phyloP scores from a whole-genome alignment of 2,329 filamentous ascomycete species.

The Fusarium musae region DNA sequence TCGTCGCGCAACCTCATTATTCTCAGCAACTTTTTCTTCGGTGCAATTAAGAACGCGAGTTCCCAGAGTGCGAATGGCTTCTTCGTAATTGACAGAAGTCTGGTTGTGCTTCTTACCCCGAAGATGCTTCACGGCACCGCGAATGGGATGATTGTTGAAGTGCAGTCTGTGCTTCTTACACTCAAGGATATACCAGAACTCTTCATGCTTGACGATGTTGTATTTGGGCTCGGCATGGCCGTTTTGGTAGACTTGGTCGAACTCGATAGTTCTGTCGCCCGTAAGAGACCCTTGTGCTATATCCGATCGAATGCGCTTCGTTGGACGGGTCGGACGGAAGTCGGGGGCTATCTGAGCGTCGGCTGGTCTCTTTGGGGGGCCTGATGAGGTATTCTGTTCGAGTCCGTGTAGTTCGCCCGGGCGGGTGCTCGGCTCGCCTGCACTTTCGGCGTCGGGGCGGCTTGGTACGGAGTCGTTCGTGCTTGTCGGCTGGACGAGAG shows the following conservation, averaged over 20 bases:
- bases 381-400: neutral
- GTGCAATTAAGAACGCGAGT: slow-evolving; percentile 7
- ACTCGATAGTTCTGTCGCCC: neutral
- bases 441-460: neutral
- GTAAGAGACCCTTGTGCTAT: rapidly evolving
- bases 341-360: neutral
- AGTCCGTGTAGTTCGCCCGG: neutral
- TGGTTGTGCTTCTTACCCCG: neutral
- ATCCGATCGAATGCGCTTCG: neutral
- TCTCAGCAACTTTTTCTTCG: rapidly evolving
- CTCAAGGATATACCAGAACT: slow-evolving; percentile 17
- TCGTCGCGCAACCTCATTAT: neutral
- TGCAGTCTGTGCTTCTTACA: neutral
- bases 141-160: neutral
- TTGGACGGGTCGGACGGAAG: neutral
- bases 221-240: slow-evolving; percentile 8
- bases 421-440: rapidly evolving
- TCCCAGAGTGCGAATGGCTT: neutral
- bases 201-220: neutral
- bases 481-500: neutral
- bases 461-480: neutral
- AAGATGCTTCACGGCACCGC: slow-evolving; percentile 1
- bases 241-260: slow-evolving; percentile 22
- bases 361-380: rapidly evolving
- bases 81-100: rapidly evolving